Percentiles rank a stretch among this genome's conserved stretches.
phyloP scores from a whole-genome alignment of 805 yeast genomes.

The Hanseniaspora vineae region DNA sequence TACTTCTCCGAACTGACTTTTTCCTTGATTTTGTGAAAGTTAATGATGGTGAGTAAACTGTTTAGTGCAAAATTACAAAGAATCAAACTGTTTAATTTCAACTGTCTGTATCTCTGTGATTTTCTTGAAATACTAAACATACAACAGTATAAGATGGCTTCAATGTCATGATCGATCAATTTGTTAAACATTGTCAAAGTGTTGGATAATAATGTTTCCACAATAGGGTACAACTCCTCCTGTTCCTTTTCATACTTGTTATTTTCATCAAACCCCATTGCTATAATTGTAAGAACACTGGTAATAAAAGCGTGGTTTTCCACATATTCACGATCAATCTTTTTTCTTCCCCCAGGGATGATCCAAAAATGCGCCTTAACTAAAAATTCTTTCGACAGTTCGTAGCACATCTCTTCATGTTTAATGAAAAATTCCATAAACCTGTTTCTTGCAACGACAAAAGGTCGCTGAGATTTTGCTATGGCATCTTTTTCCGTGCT shows the following conservation, averaged over 20 bases:
- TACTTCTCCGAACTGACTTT: slow-evolving; percentile 23
- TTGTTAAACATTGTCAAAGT: slow-evolving; percentile 36
- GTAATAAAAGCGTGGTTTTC: slow-evolving; percentile 40
- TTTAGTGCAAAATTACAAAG: slow-evolving; percentile 40
- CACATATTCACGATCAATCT: slow-evolving; percentile 33
- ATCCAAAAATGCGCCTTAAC: slow-evolving; percentile 48
- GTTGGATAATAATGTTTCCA: slow-evolving; percentile 35
- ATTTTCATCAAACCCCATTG: slow-evolving; percentile 45
- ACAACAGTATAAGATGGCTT: slow-evolving; percentile 43
- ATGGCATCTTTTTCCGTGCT: slow-evolving; percentile 16
- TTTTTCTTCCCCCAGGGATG: slow-evolving; percentile 46
- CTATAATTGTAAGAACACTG: slow-evolving; percentile 38
- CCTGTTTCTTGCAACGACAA: slow-evolving; percentile 28
- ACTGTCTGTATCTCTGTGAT: slow-evolving; percentile 32
- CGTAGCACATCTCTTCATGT: slow-evolving; percentile 31
- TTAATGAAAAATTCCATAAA: slow-evolving; percentile 34
- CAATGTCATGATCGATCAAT: slow-evolving; percentile 47
- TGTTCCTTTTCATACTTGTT: slow-evolving; percentile 37
- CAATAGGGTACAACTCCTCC: slow-evolving; percentile 32
- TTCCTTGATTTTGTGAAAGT: slow-evolving; percentile 29
- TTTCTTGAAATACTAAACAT: slow-evolving; percentile 42
- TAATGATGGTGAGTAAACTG: slow-evolving; percentile 34
- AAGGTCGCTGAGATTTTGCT: slow-evolving; percentile 24
- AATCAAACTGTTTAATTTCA: slow-evolving; percentile 39
- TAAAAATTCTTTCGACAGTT: slow-evolving; percentile 34